These are phyloP conservation scores for Pezicula carpinea DNA, from an alignment of 2,329 filamentous ascomycete species.

Conservation along the genomic window DNA sequence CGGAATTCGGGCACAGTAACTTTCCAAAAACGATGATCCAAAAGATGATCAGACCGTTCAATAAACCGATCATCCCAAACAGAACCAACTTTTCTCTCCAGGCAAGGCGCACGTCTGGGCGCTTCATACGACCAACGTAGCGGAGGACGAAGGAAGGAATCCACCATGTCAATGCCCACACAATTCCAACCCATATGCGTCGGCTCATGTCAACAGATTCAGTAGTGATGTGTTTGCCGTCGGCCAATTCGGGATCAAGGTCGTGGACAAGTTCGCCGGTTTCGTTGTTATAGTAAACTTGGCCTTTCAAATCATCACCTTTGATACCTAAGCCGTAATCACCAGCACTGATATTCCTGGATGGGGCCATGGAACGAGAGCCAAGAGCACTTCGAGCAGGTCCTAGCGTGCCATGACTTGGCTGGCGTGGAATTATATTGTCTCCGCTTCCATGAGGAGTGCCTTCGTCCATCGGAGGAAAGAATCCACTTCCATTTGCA, in stretches of 20 bases:
- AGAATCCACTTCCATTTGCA: slow-evolving; percentile 60
- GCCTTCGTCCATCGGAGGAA: slow-evolving; percentile 56
- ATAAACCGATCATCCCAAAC: slow-evolving; percentile 70
- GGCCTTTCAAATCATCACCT: slow-evolving; percentile 71
- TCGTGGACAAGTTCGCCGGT: slow-evolving; percentile 60
- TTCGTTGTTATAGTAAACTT: slow-evolving; percentile 69
- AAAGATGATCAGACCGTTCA: slow-evolving; percentile 82
- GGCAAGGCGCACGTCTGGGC: slow-evolving; percentile 92
- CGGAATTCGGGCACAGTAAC: slow-evolving; percentile 81
- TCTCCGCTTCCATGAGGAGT: slow-evolving; percentile 67
- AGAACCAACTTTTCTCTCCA: slow-evolving; percentile 95
- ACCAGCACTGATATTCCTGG: slow-evolving; percentile 55
- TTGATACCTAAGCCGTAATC: slow-evolving; percentile 88
- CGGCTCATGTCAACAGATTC: slow-evolving; percentile 58
- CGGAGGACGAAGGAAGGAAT: slow-evolving; percentile 81
- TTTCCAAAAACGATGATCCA: slow-evolving; percentile 86
- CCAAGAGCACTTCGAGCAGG: slow-evolving; percentile 39
- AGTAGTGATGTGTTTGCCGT: slow-evolving; percentile 72
- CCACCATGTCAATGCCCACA: slow-evolving; percentile 90
- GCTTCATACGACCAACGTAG: slow-evolving; percentile 90
- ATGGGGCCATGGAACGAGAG: slow-evolving; percentile 58
- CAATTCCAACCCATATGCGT: slow-evolving; percentile 73
- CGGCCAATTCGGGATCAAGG: slow-evolving; percentile 73
- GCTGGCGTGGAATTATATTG: slow-evolving; percentile 50
- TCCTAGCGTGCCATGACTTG: slow-evolving; percentile 25